Evolutionary conservation across 139 green algal genomes (phyloP).

Genomic region (Tetradesmus obliquus): DNA sequence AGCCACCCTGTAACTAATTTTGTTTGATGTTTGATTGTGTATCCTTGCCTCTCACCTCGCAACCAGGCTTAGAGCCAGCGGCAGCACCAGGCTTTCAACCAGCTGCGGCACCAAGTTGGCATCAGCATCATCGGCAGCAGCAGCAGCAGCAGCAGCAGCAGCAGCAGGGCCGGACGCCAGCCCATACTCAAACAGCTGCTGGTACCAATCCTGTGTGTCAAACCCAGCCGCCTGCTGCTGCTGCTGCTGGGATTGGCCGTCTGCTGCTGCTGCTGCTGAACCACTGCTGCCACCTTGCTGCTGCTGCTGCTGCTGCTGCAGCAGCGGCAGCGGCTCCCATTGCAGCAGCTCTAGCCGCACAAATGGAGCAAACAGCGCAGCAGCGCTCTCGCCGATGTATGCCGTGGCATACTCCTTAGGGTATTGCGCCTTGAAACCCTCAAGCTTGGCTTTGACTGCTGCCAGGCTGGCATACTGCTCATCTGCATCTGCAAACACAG

Average conservation of each 20-base stretch:
- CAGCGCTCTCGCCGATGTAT: conserved; percentile 84
- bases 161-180: conserved; percentile 39
- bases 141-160: conserved; percentile 17
- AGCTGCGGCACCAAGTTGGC: conserved; percentile 84
- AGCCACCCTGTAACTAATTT: no score
- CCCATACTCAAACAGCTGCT: conserved; percentile 89
- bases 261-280: conserved; percentile 22
- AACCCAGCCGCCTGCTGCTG: conserved; percentile 28
- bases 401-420: conserved; percentile 71
- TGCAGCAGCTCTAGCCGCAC: conserved; percentile 91
- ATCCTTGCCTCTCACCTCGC: background rate
- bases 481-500: conserved; percentile 86
- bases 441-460: conserved; percentile 63
- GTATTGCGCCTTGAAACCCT: conserved; percentile 72
- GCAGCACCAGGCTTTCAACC: conserved; percentile 84
- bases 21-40: no score
- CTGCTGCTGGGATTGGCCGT: conserved; percentile 32
- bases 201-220: conserved; percentile 64
- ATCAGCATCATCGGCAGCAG: conserved; percentile 75
- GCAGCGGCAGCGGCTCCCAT: conserved; percentile 87
- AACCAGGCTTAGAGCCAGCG: conserved; percentile 69
- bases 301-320: conserved; percentile 39
- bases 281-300: background rate
- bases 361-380: conserved; percentile 94
- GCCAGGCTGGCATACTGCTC: conserved; percentile 81